Base-by-base conservation (phyloP, 1,284 basidiomycete species). In the Fistulina hepatica region DNA sequence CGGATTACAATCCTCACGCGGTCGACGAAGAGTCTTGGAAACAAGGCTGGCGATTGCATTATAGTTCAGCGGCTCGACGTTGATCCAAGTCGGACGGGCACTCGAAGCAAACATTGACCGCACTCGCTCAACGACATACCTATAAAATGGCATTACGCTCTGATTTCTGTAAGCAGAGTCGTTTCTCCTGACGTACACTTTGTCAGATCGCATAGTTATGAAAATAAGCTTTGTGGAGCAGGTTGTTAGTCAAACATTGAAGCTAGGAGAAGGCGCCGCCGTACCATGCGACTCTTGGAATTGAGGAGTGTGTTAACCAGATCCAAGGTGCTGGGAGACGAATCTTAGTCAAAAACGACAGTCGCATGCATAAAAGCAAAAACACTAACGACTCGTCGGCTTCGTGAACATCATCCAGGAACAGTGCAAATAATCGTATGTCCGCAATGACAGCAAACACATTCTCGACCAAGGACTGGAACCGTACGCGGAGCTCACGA, bases 331-430 rank as follows among this genome's bases (percentile, higher is more conserved):
- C 76, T 78, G 33, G 12, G 40, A 33, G 6, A 34, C 9, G 34
- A 33, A 45, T 12, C 39, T 36, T 13, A 16, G 13, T 13, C 12
- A 34, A 36, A 22, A 27, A 25, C 31, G 40, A 7, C 33, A 36
- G 24, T 5, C 7, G 4, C 7, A 21, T 39, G 26, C n/a, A 11
- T 22, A 22, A 12, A 40, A 27, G 34, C 16, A 34, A 41, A 61
- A n/a, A n/a, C n/a, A n/a, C 64, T 52, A 43, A 79, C 71, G 76
- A 76, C 43, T 75, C 71, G 48, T 80, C 74, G 6, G 79, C 78
- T 49, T 80, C 77, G 45, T 82, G 79, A 10, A 81, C 53, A 52
- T 81, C 78, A 50, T 82, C 79, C 34, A 81, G 58, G 48, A 81
- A 80, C 32, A 82, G 54, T 1, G 76, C 76, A 46, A 81, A 74